Conservation (phyloP, 768 basidiomycete genomes). For the Obba rivulosa region DNA sequence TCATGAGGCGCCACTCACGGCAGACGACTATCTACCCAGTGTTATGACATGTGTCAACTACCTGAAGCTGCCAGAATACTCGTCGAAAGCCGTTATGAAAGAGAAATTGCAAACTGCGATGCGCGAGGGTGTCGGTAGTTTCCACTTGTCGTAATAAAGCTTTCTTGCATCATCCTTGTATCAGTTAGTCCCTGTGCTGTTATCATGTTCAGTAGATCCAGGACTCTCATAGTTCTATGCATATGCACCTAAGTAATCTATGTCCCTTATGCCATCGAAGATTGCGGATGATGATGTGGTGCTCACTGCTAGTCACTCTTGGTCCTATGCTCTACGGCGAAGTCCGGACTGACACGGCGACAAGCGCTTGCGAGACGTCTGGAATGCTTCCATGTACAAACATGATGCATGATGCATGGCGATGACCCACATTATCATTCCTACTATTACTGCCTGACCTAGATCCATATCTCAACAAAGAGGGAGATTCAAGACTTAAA, state of each 20-base stretch:
- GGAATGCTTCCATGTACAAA: too few relatives aligned
- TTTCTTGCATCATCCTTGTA: slow-evolving; percentile 8
- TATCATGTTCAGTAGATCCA: slow-evolving; percentile 13
- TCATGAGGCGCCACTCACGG: slow-evolving; percentile 83
- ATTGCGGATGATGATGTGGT: too few relatives aligned
- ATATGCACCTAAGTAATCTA: slow-evolving; percentile 11
- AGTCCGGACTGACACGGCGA: too few relatives aligned
- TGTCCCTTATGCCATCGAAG: background rate
- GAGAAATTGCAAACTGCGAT: slow-evolving; percentile 83
- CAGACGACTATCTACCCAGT: slow-evolving; percentile 93
- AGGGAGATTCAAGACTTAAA: too few relatives aligned
- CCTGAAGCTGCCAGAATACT: slow-evolving; percentile 94
- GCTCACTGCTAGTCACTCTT: too few relatives aligned
- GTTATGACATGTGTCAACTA: slow-evolving; percentile 99
- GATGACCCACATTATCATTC: too few relatives aligned
- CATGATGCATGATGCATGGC: too few relatives aligned
- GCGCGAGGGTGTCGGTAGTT: slow-evolving; percentile 91
- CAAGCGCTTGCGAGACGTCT: too few relatives aligned
- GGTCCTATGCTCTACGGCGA: too few relatives aligned
- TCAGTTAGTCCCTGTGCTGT: slow-evolving; percentile 14
- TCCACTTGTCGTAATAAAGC: slow-evolving; percentile 84
- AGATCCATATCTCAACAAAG: too few relatives aligned
- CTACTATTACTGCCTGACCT: too few relatives aligned
- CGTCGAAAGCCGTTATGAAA: slow-evolving; percentile 76
- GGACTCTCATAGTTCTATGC: background rate